Conservation (phyloP, 768 basidiomycete genomes). For the Paxillus involutus region DNA sequence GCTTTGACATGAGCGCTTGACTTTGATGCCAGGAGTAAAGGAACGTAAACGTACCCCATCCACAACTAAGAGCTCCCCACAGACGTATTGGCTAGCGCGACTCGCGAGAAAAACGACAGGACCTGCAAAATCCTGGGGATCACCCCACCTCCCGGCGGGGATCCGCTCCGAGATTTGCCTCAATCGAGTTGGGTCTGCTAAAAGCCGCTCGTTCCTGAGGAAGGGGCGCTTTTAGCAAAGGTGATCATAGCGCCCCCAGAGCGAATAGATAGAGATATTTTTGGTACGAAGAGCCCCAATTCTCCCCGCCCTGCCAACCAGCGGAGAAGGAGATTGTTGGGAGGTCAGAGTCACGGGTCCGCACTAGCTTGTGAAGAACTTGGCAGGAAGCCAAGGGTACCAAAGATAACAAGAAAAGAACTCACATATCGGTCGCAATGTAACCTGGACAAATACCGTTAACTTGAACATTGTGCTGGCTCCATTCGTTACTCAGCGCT, state of each 20-base stretch:
- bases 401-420: conserved; percentile 19
- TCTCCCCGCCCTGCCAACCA: conserved; percentile 1
- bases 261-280: conserved; percentile 1
- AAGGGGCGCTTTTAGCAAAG: conserved; percentile 10
- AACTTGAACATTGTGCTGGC: conserved; percentile 81
- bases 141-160: conserved; percentile 67
- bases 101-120: conserved; percentile 67
- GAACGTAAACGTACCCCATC: conserved; percentile 55
- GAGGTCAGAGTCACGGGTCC: conserved; percentile 4
- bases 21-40: conserved; percentile 3
- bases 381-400: neutral
- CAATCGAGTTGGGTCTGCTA: conserved; percentile 58
- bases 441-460: conserved; percentile 90
- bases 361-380: neutral
- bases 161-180: conserved; percentile 73
- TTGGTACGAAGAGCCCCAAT: conserved; percentile 6
- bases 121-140: conserved; percentile 65
- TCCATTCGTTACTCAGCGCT: conserved; percentile 93
- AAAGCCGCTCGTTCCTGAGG: conserved; percentile 61
- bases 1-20: conserved; percentile 7
- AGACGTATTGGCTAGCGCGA: conserved; percentile 64
- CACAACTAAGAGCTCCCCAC: conserved; percentile 64
- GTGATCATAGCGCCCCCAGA: neutral
- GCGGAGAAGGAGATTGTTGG: neutral
- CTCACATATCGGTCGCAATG: conserved; percentile 85